Evolutionary conservation across 148 eudicot species (phyloP).

Genomic region (Vaccinium myrtillus): DNA sequence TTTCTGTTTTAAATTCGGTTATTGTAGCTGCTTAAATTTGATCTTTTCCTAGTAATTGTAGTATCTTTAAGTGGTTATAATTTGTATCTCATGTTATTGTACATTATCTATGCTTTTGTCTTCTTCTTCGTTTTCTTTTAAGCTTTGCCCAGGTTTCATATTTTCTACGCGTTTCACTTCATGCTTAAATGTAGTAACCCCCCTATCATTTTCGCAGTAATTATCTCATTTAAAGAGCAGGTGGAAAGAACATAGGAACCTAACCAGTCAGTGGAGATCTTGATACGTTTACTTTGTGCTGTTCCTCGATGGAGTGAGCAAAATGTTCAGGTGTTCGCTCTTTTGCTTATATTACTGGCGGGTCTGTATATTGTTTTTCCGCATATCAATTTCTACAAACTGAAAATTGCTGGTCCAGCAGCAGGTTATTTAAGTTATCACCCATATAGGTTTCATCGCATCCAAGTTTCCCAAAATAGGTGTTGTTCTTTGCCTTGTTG

Average conservation of each 20-base stretch:
- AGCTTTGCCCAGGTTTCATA: neutral
- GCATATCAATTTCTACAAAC: neutral
- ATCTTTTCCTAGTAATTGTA: neutral
- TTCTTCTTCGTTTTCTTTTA: neutral
- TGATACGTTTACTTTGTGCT: slow-evolving; percentile 85
- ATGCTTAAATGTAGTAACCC: neutral
- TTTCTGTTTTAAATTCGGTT: neutral
- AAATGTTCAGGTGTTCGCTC: slow-evolving; percentile 75
- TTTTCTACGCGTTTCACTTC: neutral
- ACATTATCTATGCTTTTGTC: neutral
- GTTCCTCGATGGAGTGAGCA: slow-evolving; percentile 98
- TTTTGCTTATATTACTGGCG: neutral
- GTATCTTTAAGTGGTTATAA: neutral
- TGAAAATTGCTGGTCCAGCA: slow-evolving; percentile 78
- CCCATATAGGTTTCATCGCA: slow-evolving; percentile 75
- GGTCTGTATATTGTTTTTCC: neutral
- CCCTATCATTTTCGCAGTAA: slow-evolving; percentile 49
- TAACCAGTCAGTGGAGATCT: slow-evolving; percentile 76
- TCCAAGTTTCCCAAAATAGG: slow-evolving; percentile 90
- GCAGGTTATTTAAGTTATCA: slow-evolving; percentile 81
- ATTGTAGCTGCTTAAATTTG: slow-evolving; percentile 1
- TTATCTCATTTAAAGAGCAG: slow-evolving; percentile 79
- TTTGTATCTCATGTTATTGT: neutral
- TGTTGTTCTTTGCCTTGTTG: slow-evolving; percentile 89
- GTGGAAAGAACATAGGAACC: slow-evolving; percentile 69